Evolutionary conservation across 352 stramenopile genomes (phyloP).

Genomic region (Phytophthora pseudosyringae): DNA sequence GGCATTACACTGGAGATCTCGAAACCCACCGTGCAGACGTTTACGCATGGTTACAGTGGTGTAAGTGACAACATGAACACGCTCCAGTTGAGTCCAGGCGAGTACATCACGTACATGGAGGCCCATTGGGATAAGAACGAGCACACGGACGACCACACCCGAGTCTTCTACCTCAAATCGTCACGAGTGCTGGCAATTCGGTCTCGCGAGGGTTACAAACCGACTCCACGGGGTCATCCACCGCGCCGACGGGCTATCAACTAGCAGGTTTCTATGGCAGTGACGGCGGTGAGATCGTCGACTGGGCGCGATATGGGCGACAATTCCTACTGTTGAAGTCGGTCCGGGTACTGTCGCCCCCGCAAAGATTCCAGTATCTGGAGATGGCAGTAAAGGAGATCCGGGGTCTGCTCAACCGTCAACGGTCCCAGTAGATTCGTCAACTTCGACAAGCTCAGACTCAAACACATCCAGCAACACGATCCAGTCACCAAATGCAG

Average conservation of each 20-base stretch:
- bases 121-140: slow-evolving; percentile 5
- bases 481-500: neutral
- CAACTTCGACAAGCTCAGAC: neutral
- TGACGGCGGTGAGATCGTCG: slow-evolving; percentile 16
- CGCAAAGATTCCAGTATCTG: neutral
- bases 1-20: neutral
- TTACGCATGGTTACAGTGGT: neutral
- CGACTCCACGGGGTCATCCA: neutral
- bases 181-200: slow-evolving; percentile 12
- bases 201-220: slow-evolving; percentile 13
- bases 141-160: slow-evolving; percentile 4
- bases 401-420: no score
- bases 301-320: slow-evolving; percentile 14
- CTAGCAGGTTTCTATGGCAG: slow-evolving; percentile 10
- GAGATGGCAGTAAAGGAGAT: neutral
- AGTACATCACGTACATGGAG: slow-evolving; percentile 12
- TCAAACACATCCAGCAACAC: neutral
- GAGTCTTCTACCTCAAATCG: slow-evolving; percentile 18
- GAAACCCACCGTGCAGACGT: neutral
- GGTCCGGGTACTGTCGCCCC: neutral
- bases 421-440: neutral
- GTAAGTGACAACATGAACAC: slow-evolving; percentile 2
- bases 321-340: neutral
- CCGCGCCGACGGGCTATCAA: slow-evolving; percentile 11
- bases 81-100: neutral